Evolutionary conservation across 2,329 filamentous ascomycete species (phyloP).

Genomic region (Sarocladium kiliense): DNA sequence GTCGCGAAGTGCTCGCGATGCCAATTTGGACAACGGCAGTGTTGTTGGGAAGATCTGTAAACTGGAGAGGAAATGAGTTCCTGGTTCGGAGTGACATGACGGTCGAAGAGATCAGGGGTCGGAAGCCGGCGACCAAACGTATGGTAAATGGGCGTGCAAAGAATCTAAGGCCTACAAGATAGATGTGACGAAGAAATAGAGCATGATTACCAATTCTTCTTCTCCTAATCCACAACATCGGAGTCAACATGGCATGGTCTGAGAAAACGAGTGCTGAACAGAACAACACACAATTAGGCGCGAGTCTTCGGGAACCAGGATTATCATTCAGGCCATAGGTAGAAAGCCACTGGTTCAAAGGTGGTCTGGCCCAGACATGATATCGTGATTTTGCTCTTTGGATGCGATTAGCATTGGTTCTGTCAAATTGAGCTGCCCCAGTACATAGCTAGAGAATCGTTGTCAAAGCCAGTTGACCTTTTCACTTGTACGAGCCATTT

Average conservation of each 20-base stretch:
- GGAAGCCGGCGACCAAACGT: neutral
- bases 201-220: neutral
- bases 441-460: neutral
- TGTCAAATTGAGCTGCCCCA: too few species aligned
- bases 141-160: neutral
- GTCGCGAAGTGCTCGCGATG: conserved; percentile 73
- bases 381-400: too few species aligned
- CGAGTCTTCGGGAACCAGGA: too few species aligned
- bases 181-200: neutral
- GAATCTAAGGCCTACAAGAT: neutral
- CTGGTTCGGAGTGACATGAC: conserved; percentile 79
- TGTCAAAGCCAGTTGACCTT: neutral
- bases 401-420: too few species aligned
- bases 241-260: too few species aligned
- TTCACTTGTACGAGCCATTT: too few species aligned
- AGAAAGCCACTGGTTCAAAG: too few species aligned
- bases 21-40: conserved; percentile 91
- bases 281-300: too few species aligned
- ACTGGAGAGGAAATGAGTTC: conserved; percentile 82
- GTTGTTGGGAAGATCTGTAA: conserved; percentile 78
- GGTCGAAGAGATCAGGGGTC: conserved; percentile 47
- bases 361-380: too few species aligned
- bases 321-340: too few species aligned
- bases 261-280: too few species aligned
- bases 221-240: too few species aligned